Evolutionary conservation across 495 filamentous ascomycete species (phyloP).

Genomic region (Letharia lupina): DNA sequence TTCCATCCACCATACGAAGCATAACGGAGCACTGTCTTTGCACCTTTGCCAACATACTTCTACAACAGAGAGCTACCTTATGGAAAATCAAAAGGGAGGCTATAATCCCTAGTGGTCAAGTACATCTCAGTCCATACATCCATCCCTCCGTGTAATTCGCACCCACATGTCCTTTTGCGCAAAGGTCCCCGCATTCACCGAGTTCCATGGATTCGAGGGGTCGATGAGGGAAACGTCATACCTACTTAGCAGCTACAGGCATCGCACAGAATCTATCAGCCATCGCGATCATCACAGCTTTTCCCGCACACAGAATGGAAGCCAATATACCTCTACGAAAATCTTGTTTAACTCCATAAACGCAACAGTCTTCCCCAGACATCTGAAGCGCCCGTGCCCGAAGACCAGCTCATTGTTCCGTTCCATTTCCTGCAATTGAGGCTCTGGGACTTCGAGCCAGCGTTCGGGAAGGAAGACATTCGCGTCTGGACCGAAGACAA

Average conservation of each 20-base stretch:
- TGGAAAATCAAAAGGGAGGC: background rate
- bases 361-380: slow-evolving; percentile 39
- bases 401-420: slow-evolving; percentile 32
- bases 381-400: slow-evolving; percentile 38
- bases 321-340: slow-evolving; percentile 3
- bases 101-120: background rate
- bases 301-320: background rate
- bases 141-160: background rate
- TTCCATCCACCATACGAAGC: background rate
- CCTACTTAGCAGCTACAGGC: slow-evolving; percentile 6
- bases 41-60: background rate
- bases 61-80: background rate
- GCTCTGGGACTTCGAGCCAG: slow-evolving; percentile 43
- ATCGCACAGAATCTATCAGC: background rate
- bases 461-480: slow-evolving; percentile 54
- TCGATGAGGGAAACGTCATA: slow-evolving; percentile 10
- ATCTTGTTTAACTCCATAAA: slow-evolving; percentile 25
- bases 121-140: background rate
- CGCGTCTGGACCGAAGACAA: slow-evolving; percentile 53
- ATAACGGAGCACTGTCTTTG: background rate
- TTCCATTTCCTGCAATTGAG: slow-evolving; percentile 22
- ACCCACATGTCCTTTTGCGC: slow-evolving; percentile 1
- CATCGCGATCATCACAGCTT: too few species aligned
- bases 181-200: background rate
- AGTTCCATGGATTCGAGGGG: slow-evolving; percentile 10